A percentile compares a stretch with the other conserved stretches of the same genome.
Conservation (phyloP, 1,139 yeast species). For the Yamadazyma membranifaciens region DNA sequence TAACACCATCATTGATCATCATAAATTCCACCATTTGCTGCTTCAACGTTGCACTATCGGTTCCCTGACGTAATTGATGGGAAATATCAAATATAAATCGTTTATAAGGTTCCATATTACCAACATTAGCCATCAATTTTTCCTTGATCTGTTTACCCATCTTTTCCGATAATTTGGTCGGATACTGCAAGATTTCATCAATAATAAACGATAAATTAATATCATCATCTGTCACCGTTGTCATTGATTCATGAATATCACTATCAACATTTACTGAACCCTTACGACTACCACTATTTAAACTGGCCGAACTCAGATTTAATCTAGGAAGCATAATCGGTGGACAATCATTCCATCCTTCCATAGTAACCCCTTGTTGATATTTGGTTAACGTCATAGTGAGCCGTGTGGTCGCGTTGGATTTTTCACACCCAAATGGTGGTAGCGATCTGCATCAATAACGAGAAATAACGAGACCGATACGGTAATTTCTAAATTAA, state of each 20-base stretch:
- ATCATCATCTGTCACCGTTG: not conserved
- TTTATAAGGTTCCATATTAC: conserved; percentile 17
- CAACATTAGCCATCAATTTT: conserved; percentile 23
- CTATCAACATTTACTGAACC: too few relatives aligned
- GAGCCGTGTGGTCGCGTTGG: conserved; percentile 1
- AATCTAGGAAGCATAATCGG: conserved; percentile 14
- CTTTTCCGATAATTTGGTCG: conserved; percentile 28
- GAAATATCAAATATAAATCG: conserved; percentile 18
- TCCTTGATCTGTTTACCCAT: conserved; percentile 37
- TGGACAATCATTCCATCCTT: conserved; percentile 52
- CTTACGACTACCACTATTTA: conserved; percentile 1
- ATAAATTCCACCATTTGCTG: conserved; percentile 41
- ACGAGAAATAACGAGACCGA: too few relatives aligned
- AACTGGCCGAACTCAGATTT: conserved; percentile 10
- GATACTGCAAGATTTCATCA: conserved; percentile 15
- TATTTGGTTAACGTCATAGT: conserved; percentile 34
- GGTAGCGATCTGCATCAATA: too few relatives aligned
- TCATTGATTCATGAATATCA: too few relatives aligned
- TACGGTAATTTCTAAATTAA: too few relatives aligned
- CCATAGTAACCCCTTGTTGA: conserved; percentile 41
- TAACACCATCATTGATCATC: conserved; percentile 50
- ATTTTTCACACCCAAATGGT: too few relatives aligned
- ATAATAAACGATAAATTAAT: conserved; percentile 11
- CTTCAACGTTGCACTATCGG: conserved; percentile 15
- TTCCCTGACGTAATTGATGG: conserved; percentile 9